phyloP scores from a whole-genome alignment of 768 basidiomycete genomes.

The Pleurotus platypus region DNA sequence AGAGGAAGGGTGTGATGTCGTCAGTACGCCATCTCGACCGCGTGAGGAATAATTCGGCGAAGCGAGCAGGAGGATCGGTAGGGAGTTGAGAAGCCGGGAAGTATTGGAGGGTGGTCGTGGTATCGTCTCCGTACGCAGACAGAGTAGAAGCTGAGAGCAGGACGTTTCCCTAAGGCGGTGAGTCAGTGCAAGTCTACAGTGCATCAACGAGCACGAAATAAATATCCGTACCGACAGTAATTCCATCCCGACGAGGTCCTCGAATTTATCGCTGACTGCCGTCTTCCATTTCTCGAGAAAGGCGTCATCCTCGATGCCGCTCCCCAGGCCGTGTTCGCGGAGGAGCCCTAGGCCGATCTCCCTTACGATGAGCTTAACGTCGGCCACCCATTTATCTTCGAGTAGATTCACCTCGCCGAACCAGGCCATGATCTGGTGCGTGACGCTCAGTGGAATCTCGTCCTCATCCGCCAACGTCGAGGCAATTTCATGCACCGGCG shows the following conservation, averaged over 20 bases:
- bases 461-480: conserved; percentile 67
- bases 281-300: conserved; percentile 69
- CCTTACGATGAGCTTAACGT: conserved; percentile 55
- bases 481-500: conserved; percentile 55
- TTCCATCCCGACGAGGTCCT: conserved; percentile 51
- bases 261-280: conserved; percentile 78
- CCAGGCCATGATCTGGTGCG: conserved; percentile 74
- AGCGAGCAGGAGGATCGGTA: conserved; percentile 73
- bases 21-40: conserved; percentile 72
- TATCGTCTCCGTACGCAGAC: conserved; percentile 19
- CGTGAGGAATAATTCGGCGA: conserved; percentile 84
- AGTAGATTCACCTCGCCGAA: conserved; percentile 56
- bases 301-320: conserved; percentile 39
- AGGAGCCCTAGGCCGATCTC: conserved; percentile 80
- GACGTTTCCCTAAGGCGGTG: conserved; percentile 67
- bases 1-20: conserved; percentile 79
- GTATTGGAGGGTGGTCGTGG: conserved; percentile 48
- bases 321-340: conserved; percentile 19
- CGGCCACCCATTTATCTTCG: conserved; percentile 61
- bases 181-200: neutral
- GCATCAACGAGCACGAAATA: neutral
- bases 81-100: conserved; percentile 77
- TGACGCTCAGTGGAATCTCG: conserved; percentile 59
- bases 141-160: conserved; percentile 38
- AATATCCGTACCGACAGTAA: conserved; percentile 60